Evolutionary conservation across 306 rosid species (phyloP), one percentile per base, ranked within the genome.

Genomic region (Pyrus betulifolia): DNA sequence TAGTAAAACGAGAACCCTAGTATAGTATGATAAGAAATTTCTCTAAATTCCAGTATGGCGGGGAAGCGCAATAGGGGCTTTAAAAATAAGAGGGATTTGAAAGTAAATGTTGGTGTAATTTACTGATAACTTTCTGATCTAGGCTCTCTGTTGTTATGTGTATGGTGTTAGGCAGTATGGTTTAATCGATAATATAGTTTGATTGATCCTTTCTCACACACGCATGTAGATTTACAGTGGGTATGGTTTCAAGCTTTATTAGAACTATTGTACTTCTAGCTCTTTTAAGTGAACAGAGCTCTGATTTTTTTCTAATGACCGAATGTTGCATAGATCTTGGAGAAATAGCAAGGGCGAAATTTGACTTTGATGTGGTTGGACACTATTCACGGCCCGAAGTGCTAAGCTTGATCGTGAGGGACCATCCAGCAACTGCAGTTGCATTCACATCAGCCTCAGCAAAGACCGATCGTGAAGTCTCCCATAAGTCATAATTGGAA

Each of bases 331-430:
- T 80, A 92, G 97, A 95, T 90, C 81, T 92, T 51, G 98, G 97
- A 70, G 98, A 92, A 60, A 89, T 92, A 78, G 96, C 87, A 3
- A 84, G 93, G 78, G 96, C 81, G 6, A 95, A 92, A 86, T 89
- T 92, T 51, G 93, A 74, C 85, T 95, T 95, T 45, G 97, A 95
- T 55, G 98, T 92, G 86, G 93, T 92, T 60, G 98, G 98, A 79
- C 97, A 95, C 82, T 95, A 88, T 76, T 82, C 96, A 40, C 87
- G 96, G 80, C 96, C 97, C 31, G 97, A 95, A 79, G 95, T 95
- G 71, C 92, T 95, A 30, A 89, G 91, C 87, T 85, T 95, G 88
- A 77, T 62, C 75, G 96, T 90, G 58, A 85, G 81, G 84, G 98
- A 92, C 83, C 88, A 89, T 78, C 98, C 93, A 35, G 28, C 89